Evolutionary conservation across 176 grass and related monocot species (phyloP).

Genomic region (Dendrocalamus sinicus): DNA sequence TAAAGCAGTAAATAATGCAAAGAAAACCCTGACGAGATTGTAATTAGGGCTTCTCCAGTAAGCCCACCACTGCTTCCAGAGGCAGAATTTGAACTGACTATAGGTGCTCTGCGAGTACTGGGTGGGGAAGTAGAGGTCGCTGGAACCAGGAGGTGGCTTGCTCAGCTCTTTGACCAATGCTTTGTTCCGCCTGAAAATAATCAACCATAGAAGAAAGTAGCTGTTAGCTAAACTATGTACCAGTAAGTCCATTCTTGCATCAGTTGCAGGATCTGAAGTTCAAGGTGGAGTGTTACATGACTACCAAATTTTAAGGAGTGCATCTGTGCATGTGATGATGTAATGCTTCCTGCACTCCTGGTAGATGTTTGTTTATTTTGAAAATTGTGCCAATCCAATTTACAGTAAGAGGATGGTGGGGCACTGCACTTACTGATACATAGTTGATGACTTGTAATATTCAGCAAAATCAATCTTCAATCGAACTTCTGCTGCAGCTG

Average conservation of each 20-base stretch:
- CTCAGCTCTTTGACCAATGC: conserved; percentile 68
- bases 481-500: conserved; percentile 58
- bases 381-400: neutral
- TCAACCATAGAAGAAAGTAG: conserved; percentile 38
- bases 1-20: conserved; percentile 59
- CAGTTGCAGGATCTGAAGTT: conserved; percentile 16
- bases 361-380: conserved; percentile 15
- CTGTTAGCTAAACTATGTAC: conserved; percentile 21
- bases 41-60: conserved; percentile 91
- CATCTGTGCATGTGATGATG: neutral
- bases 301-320: conserved; percentile 12
- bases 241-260: neutral
- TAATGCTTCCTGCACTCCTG: conserved; percentile 9
- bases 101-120: conserved; percentile 55
- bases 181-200: conserved; percentile 63
- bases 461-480: conserved; percentile 72
- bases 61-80: conserved; percentile 84
- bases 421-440: conserved; percentile 61
- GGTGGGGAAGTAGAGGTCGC: conserved; percentile 68
- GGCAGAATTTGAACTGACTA: conserved; percentile 67
- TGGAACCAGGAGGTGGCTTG: conserved; percentile 64
- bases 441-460: conserved; percentile 62
- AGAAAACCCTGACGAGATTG: conserved; percentile 71
- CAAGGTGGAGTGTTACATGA: conserved; percentile 13
- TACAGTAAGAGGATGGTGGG: conserved; percentile 2